Conservation (phyloP, 768 basidiomycete genomes). For the Exidia glandulosa region DNA sequence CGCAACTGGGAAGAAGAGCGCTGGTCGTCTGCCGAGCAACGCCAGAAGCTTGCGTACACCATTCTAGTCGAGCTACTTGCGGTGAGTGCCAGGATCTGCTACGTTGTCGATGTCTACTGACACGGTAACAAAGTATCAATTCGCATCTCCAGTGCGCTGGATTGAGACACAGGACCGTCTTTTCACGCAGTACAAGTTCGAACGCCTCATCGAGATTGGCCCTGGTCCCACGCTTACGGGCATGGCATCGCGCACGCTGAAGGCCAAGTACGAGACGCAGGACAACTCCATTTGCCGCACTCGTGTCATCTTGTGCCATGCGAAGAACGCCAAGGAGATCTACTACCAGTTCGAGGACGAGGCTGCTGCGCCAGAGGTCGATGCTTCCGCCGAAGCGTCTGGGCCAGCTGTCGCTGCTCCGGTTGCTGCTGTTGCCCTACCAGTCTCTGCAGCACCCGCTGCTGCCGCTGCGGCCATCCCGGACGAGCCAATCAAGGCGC, state of each 20-base stretch:
- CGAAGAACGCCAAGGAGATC: constrained; percentile 93
- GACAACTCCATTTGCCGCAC: constrained; percentile 77
- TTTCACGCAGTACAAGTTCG: constrained; percentile 77
- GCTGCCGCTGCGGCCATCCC: constrained; percentile 68
- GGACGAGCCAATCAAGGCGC: constrained; percentile 83
- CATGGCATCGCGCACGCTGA: constrained; percentile 83
- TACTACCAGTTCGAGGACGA: constrained; percentile 98
- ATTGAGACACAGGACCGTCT: constrained; percentile 97
- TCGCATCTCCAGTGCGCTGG: constrained; percentile 97
- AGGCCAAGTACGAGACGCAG: constrained; percentile 84
- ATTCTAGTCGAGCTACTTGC: constrained; percentile 95
- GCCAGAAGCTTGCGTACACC: constrained; percentile 89
- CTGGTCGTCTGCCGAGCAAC: constrained; percentile 73
- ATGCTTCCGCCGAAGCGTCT: constrained; percentile 24
- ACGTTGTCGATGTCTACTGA: not conserved
- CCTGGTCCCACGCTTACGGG: constrained; percentile 94
- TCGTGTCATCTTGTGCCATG: constrained; percentile 79
- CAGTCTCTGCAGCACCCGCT: constrained; percentile 34
- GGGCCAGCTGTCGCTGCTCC: constrained; percentile 24
- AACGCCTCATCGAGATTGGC: constrained; percentile 90
- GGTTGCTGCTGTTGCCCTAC: constrained; percentile 28
- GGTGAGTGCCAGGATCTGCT: not conserved
- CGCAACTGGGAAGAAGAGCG: constrained; percentile 85
- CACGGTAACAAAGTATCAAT: constrained; percentile 52
- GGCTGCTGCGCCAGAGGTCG: constrained; percentile 31